These are phyloP conservation scores for Vigna nakashimae DNA, from an alignment of 306 rosid species.

Conservation along the genomic window DNA sequence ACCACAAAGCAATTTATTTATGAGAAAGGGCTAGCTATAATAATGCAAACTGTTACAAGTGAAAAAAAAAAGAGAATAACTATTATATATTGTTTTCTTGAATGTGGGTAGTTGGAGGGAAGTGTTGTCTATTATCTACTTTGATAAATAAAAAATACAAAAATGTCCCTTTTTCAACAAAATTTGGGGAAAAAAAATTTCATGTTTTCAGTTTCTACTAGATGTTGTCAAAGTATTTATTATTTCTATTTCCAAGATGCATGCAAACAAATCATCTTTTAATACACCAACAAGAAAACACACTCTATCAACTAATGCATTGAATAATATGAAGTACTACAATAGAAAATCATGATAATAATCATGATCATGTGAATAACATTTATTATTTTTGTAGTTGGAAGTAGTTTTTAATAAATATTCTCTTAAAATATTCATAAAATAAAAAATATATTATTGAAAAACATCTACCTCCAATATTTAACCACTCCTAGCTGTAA, in stretches of 20 bases:
- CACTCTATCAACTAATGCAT: background rate
- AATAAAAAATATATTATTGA: too few relatives aligned
- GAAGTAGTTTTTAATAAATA: too few relatives aligned
- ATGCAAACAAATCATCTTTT: background rate
- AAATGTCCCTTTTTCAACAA: background rate
- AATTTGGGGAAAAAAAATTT: background rate
- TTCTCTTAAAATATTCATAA: too few relatives aligned
- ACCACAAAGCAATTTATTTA: conserved; percentile 40
- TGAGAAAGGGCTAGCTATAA: background rate
- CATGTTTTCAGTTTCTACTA: background rate
- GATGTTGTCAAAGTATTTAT: background rate
- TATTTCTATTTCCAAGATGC: background rate
- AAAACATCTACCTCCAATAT: too few relatives aligned
- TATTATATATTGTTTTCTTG: background rate
- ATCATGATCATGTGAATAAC: background rate
- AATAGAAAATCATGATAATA: background rate
- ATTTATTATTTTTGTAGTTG: too few relatives aligned
- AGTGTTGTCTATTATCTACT: background rate
- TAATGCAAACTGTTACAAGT: background rate
- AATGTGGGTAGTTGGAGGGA: background rate
- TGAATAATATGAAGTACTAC: background rate
- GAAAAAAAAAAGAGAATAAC: background rate
- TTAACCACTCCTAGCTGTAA: too few relatives aligned
- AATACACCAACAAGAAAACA: background rate
- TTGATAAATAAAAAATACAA: background rate